Base-by-base conservation (phyloP, 495 filamentous ascomycete genomes). In the Hypomontagnella submonticulosa region DNA sequence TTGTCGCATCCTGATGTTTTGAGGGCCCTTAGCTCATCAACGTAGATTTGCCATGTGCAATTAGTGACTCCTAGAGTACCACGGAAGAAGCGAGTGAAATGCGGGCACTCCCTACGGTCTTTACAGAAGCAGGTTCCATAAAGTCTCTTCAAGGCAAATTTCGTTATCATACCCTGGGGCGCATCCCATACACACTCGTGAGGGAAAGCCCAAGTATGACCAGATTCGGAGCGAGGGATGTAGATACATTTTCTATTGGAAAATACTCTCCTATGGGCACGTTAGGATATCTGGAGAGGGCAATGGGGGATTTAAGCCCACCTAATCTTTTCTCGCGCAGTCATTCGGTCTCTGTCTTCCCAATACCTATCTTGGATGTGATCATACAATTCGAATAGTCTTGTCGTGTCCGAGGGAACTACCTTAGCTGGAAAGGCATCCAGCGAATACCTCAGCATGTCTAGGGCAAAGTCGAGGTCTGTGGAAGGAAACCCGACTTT, bases 1-100 rank as follows among this genome's bases (percentile, higher is more conserved):
- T 55, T 30, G 8, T 30, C n/a, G n/a, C 34, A 48, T 38, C 59
- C 33, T 12, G 38, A 23, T 0, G 3, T 12, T 12, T 59, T 64
- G 15, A 65, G 15, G 16, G 15, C 3, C 13, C 58, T 41, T n/a
- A 77, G 55, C 51, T 75, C 74, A 0, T 33, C 41, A 11, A 72
- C 34, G 37, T 70, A 60, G 34, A 69, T 47, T 20, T 42, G 9
- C 46, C 59, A 47, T n/a, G 48, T 20, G 8, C 63, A 72, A 19
- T 63, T 54, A 11, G 48, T n/a, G 40, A 75, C 54, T 4, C 15
- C 42, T 6, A 75, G 42, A 27, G 59, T 69, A 11, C 33, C 23
- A 15, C 42, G 30, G 15, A 77, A 71, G 52, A 78, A 70, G 12
- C 38, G 10, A 2, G 23, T 42, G 48, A 68, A 27, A 49, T 12